A percentile compares a stretch with the other conserved stretches of the same genome.
These are phyloP conservation scores for Russula brevipes DNA, from an alignment of 768 basidiomycete species.

Conservation along the genomic window DNA sequence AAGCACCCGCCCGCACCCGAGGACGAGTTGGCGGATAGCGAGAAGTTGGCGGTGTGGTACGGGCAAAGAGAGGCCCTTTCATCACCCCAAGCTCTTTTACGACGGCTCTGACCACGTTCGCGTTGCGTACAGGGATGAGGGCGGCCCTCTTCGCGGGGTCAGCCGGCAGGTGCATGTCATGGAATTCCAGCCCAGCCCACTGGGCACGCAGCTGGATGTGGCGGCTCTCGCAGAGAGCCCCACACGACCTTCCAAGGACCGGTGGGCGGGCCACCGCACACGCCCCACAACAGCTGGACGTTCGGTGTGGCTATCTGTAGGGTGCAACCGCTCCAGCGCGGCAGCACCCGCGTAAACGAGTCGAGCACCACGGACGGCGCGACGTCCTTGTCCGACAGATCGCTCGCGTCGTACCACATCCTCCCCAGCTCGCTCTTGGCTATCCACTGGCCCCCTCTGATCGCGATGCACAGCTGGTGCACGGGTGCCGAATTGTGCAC, in stretches of 20 bases:
- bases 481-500: no score
- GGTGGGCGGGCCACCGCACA: background rate
- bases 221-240: background rate
- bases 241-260: background rate
- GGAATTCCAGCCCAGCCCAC: background rate
- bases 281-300: constrained; percentile 5
- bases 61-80: background rate
- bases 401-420: no score
- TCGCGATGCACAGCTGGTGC: background rate
- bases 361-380: constrained; percentile 4
- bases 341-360: constrained; percentile 4
- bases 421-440: background rate
- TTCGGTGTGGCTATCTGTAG: background rate
- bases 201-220: background rate
- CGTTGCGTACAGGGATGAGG: background rate
- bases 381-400: background rate
- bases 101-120: background rate
- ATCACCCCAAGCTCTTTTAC: background rate
- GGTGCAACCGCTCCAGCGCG: background rate
- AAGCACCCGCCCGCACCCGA: background rate
- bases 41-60: background rate
- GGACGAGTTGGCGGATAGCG: constrained; percentile 3
- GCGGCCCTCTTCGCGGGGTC: background rate
- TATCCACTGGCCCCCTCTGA: background rate
- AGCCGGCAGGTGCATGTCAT: no score